Base-by-base conservation (phyloP, 1,284 basidiomycete genomes). In the Gymnopus androsaceus region DNA sequence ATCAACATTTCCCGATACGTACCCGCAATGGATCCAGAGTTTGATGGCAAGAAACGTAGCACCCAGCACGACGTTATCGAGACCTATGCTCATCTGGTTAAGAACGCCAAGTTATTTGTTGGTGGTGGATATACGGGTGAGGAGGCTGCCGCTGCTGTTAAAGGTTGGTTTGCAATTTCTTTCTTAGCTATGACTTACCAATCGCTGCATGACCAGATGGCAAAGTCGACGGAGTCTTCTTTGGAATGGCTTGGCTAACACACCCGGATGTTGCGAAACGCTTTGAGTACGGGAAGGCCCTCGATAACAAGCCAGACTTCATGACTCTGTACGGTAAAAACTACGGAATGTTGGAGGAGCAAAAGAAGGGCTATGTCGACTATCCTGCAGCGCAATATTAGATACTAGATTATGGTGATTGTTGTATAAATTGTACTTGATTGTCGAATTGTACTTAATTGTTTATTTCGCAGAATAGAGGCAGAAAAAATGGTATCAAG, bases 221-320 rank as follows among this genome's bases (percentile, higher is more conserved):
- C 2, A 66, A 70, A 51, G 62, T 69, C 25, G 72, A 72, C 38
- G 72, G 64, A 0, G 67, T 69, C 0, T 60, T 64, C 54, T 70
- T 74, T 45, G 73, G 74, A 0, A 61, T 67, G 47, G 38, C 57
- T 7, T 73, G 64, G 63, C 66, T 76, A 50, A 64, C 64, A 2
- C 70, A 74, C 54, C 70, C 74, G 2, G 73, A 75, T 53, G 59
- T 74, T 23, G 69, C 63, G 12, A 69, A 71, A 55, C 67, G 73
- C 3, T 61, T 74, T 3, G 53, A 65, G 46, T 57, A 69, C 45
- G 69, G 69, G 2, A 74, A 71, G 56, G 61, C 69, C 0, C 55
- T 75, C 31, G 67, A 72, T 51, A 73, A 72, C 48, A 21, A 57
- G 14, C 62, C 66, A 8, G 66, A 71, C 44, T 56, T 65, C 17